Base-by-base conservation (phyloP, 2,329 filamentous ascomycete species). In the Fusarium tricinctum region DNA sequence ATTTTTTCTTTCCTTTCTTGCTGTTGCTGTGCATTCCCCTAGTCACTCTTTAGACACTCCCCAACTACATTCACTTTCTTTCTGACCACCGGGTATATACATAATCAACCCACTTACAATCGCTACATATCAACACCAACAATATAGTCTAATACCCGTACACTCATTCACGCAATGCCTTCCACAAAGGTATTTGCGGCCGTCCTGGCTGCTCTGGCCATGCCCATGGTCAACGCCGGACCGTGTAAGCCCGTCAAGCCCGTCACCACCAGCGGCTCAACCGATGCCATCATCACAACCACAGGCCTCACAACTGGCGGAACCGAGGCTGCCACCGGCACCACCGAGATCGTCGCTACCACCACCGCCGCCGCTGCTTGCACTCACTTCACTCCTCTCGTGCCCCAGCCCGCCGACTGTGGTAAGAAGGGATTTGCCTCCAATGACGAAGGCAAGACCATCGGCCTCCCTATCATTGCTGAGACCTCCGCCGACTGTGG, bases 101-200 rank as follows among this genome's bases (percentile, higher is more conserved):
- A 32, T 32, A 32, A 13, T 32, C 30, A 13, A 13, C 61, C 49
- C 38, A 52, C 28, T 39, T 26, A 55, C 66, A 63, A 49, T 69
- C 66, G 52, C 63, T 69, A 48, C 38, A 14, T 42, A 46, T 23
- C n/a, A 32, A 26, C 33, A 38, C 50, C 26, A 28, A 28, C 26
- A 23, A 23, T 23, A 56, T 48, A 58, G 28, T 48, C 38, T 48
- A 69, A 62, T 66, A 51, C 10, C 8, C 22, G 15, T 12, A 10
- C 33, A 33, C 19, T 23, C 13, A 26, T n/a, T 38, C 33, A 38
- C 23, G 7, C n/a, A 39, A 69, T 69, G 66, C 57, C 66, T 55
- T 69, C 66, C 9, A 44, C 47, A 28, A 69, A 69, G 62, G 66
- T 69, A 57, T 67, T 69, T 43, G 51, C 66, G n/a, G 66, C 66